Conservation (phyloP, 2,329 filamentous ascomycete genomes). For the Sporothrix luriei region DNA sequence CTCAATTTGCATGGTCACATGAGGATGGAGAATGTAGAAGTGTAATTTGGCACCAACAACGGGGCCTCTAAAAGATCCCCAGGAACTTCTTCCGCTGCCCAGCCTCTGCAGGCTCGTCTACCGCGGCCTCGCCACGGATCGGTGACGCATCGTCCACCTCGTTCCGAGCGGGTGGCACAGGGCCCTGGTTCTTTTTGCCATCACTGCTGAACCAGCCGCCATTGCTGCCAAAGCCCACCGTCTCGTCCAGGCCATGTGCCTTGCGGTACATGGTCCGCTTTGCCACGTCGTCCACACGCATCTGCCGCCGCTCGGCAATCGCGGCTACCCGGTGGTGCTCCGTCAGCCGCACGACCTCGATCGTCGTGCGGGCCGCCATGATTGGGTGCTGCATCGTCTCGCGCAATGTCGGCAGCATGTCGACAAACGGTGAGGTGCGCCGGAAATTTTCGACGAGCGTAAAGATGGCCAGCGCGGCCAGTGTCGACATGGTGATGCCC, state of each 20-base stretch:
- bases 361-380: conserved; percentile 63
- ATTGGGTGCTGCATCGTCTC: conserved; percentile 72
- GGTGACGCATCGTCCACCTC: conserved; percentile 44
- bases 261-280: conserved; percentile 85
- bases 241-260: conserved; percentile 76
- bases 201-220: conserved; percentile 35
- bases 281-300: conserved; percentile 78
- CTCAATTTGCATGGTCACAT: not conserved
- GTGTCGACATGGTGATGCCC: conserved; percentile 75
- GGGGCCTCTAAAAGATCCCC: conserved; percentile 67
- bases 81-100: conserved; percentile 73
- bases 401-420: conserved; percentile 73
- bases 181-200: conserved; percentile 35
- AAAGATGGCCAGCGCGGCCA: conserved; percentile 57
- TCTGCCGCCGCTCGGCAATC: conserved; percentile 70
- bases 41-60: not conserved
- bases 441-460: conserved; percentile 81
- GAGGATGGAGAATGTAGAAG: not conserved
- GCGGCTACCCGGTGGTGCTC: conserved; percentile 69
- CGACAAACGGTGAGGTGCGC: conserved; percentile 73
- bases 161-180: conserved; percentile 35
- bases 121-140: conserved; percentile 13
- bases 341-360: conserved; percentile 76
- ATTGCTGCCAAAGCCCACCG: conserved; percentile 51
- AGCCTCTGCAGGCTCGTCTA: conserved; percentile 46